Conservation (phyloP, 1,284 basidiomycete species). For the Malassezia vespertilionis region DNA sequence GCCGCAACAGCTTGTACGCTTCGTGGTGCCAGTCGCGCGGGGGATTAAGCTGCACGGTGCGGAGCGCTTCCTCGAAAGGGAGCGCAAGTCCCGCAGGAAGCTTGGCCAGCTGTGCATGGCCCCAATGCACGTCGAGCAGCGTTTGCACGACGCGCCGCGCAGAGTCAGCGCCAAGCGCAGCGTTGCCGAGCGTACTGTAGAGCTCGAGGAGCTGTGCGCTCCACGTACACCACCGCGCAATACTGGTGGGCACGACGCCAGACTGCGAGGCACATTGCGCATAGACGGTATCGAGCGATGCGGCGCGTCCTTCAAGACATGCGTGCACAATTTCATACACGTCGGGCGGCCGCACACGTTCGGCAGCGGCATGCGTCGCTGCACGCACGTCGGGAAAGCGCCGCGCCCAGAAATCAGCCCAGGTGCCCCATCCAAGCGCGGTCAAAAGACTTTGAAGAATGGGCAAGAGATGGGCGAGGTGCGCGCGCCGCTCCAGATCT, state of each 20-base stretch:
- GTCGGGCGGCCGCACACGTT: background rate
- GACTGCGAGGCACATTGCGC: background rate
- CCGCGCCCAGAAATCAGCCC: slow-evolving; percentile 16
- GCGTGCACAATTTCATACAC: slow-evolving; percentile 1
- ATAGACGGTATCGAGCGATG: background rate
- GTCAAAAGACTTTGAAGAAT: slow-evolving; percentile 5
- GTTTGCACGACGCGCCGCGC: slow-evolving; percentile 52
- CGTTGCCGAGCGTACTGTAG: slow-evolving; percentile 1
- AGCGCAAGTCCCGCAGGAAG: slow-evolving; percentile 62
- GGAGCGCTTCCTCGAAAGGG: slow-evolving; percentile 68
- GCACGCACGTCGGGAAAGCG: background rate
- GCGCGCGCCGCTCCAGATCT: slow-evolving; percentile 7
- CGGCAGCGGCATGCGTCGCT: background rate
- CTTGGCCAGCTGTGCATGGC: slow-evolving; percentile 52
- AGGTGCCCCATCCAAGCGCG: background rate
- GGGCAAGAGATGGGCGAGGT: slow-evolving; percentile 11
- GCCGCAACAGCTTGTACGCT: slow-evolving; percentile 64
- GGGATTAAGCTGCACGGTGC: slow-evolving; percentile 68
- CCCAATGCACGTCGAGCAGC: slow-evolving; percentile 55
- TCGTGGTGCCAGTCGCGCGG: slow-evolving; percentile 60
- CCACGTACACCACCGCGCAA: slow-evolving; percentile 1
- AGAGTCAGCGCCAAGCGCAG: slow-evolving; percentile 10
- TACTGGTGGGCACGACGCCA: background rate
- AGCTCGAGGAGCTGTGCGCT: slow-evolving; percentile 1
- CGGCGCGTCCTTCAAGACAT: background rate